A percentile compares a stretch with the other conserved stretches of the same genome.
Evolutionary conservation across 176 grass and related monocot species (phyloP).

Genomic region (Oryza officinalis): DNA sequence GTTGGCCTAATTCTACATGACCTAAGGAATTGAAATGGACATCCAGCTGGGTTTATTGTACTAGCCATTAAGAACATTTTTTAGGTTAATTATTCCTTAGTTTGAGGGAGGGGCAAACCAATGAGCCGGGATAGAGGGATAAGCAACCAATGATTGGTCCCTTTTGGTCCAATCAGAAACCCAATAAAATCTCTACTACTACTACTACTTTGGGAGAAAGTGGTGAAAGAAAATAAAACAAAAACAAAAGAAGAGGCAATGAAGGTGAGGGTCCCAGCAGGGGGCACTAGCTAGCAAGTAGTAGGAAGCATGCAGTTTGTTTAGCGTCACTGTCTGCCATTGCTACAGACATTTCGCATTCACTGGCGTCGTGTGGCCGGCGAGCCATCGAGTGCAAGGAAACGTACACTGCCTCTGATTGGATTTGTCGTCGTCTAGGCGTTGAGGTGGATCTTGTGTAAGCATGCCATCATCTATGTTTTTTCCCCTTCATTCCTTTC

Average conservation of each 20-base stretch:
- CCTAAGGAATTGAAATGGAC: not conserved
- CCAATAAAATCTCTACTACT: not conserved
- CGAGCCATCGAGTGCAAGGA: conserved; percentile 22
- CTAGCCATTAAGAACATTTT: not conserved
- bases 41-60: not conserved
- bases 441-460: conserved; percentile 46
- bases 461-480: conserved; percentile 51
- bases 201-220: conserved; percentile 23
- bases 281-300: conserved; percentile 20
- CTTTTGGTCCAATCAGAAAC: conserved; percentile 29
- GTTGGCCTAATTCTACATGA: not conserved
- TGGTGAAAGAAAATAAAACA: not conserved
- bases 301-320: conserved; percentile 28
- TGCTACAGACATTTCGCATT: conserved; percentile 27
- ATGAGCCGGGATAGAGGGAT: conserved; percentile 16
- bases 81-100: not conserved
- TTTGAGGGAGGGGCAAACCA: conserved; percentile 34
- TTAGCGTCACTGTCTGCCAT: conserved; percentile 33
- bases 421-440: not conserved
- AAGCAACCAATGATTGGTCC: conserved; percentile 43
- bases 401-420: not conserved
- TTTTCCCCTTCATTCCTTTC: not conserved
- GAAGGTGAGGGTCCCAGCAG: not conserved
- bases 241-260: not conserved
- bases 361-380: not conserved